Evolutionary conservation across 2,329 filamentous ascomycete species (phyloP).

Genomic region (Colletotrichum graminicola): DNA sequence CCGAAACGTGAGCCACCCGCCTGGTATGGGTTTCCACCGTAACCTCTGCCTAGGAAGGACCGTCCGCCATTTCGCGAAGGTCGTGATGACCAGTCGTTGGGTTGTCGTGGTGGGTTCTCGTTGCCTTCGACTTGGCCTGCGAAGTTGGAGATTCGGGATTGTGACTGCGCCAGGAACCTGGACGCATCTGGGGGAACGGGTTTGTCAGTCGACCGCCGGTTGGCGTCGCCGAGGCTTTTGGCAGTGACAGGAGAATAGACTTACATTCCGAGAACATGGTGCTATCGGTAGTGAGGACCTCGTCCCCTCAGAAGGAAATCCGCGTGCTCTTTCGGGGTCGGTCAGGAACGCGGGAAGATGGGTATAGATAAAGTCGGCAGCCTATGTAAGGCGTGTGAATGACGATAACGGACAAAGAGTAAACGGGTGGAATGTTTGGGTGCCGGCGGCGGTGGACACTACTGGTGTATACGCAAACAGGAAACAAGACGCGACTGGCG

Average conservation of each 20-base stretch:
- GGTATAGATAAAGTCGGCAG: slow-evolving; percentile 33
- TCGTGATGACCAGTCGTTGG: slow-evolving; percentile 53
- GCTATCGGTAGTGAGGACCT: slow-evolving; percentile 42
- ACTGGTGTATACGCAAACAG: slow-evolving; percentile 38
- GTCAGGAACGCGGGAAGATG: slow-evolving; percentile 30
- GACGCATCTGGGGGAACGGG: slow-evolving; percentile 80
- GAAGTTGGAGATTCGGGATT: slow-evolving; percentile 85
- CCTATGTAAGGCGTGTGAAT: slow-evolving; percentile 19
- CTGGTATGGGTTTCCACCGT: slow-evolving; percentile 80
- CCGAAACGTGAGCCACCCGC: slow-evolving; percentile 80
- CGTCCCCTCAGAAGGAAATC: slow-evolving; percentile 35
- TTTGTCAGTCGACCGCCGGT: slow-evolving; percentile 43
- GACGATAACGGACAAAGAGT: slow-evolving; percentile 39
- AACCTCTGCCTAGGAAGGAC: slow-evolving; percentile 59
- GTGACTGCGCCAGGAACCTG: slow-evolving; percentile 94
- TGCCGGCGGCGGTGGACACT: slow-evolving; percentile 30
- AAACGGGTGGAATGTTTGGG: slow-evolving; percentile 35
- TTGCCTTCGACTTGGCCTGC: slow-evolving; percentile 67
- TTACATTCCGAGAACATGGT: slow-evolving; percentile 82
- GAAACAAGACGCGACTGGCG: not conserved
- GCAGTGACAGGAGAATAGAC: slow-evolving; percentile 51
- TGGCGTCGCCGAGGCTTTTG: slow-evolving; percentile 40
- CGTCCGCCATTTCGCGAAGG: slow-evolving; percentile 52
- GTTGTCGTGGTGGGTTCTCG: slow-evolving; percentile 51
- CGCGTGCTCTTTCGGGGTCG: slow-evolving; percentile 9